These are phyloP conservation scores for Phaeolepiota aurea DNA, from an alignment of 768 basidiomycete genomes.

Conservation along the genomic window DNA sequence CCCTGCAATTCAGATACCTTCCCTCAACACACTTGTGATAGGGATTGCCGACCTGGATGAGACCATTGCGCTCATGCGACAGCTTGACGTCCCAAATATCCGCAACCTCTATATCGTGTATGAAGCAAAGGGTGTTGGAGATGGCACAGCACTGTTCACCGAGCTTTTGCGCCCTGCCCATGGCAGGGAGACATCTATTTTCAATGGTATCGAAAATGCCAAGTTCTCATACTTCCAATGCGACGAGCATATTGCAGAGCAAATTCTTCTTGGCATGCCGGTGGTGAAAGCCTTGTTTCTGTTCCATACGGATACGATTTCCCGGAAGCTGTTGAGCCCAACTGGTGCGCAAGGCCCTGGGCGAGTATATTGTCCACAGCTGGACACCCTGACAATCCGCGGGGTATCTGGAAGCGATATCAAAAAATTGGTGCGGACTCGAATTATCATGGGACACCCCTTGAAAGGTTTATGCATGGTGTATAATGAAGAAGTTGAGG, in stretches of 20 bases:
- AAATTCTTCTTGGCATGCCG: conserved; percentile 38
- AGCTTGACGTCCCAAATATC: conserved; percentile 31
- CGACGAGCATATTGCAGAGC: conserved; percentile 18
- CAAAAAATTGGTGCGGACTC: conserved; percentile 34
- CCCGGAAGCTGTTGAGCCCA: conserved; percentile 10
- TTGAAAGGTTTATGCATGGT: conserved; percentile 41
- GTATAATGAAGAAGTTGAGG: conserved; percentile 27
- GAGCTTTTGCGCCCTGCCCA: conserved; percentile 32
- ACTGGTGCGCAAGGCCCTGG: conserved; percentile 8
- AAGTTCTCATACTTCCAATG: conserved; percentile 46
- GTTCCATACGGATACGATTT: conserved; percentile 23
- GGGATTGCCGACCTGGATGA: conserved; percentile 30
- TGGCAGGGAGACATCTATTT: conserved; percentile 31
- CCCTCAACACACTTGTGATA: conserved; percentile 27
- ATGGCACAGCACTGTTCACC: conserved; percentile 41
- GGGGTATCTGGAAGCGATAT: conserved; percentile 33
- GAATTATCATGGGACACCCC: conserved; percentile 33
- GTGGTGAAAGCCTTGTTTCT: conserved; percentile 35
- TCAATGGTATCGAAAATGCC: conserved; percentile 40
- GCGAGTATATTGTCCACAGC: conserved; percentile 42
- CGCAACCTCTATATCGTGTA: conserved; percentile 45
- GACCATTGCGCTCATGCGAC: conserved; percentile 26
- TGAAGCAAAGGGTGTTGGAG: conserved; percentile 39
- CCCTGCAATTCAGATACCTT: conserved; percentile 25
- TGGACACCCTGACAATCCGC: conserved; percentile 38